Evolutionary conservation across 1,139 yeast genomes (phyloP).

Genomic region (Candida sp.): DNA sequence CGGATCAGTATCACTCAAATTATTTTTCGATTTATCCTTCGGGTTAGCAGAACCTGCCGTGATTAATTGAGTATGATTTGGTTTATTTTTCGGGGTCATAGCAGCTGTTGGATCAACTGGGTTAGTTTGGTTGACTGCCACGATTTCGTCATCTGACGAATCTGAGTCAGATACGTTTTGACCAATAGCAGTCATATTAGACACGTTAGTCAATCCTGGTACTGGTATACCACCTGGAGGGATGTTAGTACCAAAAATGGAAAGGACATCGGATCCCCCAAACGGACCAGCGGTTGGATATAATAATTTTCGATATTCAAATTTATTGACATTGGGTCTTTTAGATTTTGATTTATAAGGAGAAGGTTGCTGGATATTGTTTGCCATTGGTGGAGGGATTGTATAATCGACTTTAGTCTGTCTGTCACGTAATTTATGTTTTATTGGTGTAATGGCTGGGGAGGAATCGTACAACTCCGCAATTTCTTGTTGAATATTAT

Average conservation of each 20-base stretch:
- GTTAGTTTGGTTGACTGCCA: slow-evolving; percentile 28
- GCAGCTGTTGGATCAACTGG: slow-evolving; percentile 16
- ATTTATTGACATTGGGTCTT: slow-evolving; percentile 32
- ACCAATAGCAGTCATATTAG: slow-evolving; percentile 48
- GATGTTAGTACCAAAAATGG: slow-evolving; percentile 68
- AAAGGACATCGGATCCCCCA: slow-evolving; percentile 86
- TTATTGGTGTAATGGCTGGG: slow-evolving; percentile 45
- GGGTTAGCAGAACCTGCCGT: slow-evolving; percentile 34
- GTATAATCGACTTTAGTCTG: slow-evolving; percentile 72
- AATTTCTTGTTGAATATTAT: slow-evolving; percentile 46
- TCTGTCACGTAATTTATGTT: slow-evolving; percentile 72
- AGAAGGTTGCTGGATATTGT: slow-evolving; percentile 33
- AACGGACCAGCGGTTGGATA: slow-evolving; percentile 98
- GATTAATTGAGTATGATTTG: slow-evolving; percentile 28
- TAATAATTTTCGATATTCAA: slow-evolving; percentile 55
- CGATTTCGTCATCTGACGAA: slow-evolving; percentile 64
- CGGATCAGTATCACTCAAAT: slow-evolving; percentile 90
- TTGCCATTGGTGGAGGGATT: slow-evolving; percentile 79
- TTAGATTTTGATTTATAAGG: slow-evolving; percentile 13
- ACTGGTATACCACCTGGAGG: slow-evolving; percentile 49
- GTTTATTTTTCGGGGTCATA: slow-evolving; percentile 11
- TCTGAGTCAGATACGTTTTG: slow-evolving; percentile 56
- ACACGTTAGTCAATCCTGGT: slow-evolving; percentile 29
- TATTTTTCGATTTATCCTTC: slow-evolving; percentile 52
- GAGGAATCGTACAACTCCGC: slow-evolving; percentile 53